These are phyloP conservation scores for Sporothrix variecibatus DNA, from an alignment of 2,329 filamentous ascomycete species.

Conservation along the genomic window DNA sequence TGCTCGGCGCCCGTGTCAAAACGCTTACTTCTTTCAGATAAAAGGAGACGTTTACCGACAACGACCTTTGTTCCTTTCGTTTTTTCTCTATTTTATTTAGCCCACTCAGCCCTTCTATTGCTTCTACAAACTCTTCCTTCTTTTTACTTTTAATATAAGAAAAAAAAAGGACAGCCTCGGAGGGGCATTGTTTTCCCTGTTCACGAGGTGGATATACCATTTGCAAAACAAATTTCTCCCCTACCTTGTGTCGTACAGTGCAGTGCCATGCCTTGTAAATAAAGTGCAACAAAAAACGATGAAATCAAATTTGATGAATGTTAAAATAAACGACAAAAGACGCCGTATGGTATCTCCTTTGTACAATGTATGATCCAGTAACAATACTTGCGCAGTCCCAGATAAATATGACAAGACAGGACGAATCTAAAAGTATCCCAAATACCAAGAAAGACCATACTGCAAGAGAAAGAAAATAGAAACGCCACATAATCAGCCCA, in stretches of 20 bases:
- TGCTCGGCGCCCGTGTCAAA: background rate
- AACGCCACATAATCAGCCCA: background rate
- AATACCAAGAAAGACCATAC: background rate
- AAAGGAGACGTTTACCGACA: background rate
- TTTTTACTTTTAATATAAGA: background rate
- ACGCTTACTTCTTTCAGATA: too few species aligned
- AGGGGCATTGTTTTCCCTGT: slow-evolving; percentile 9
- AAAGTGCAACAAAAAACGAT: background rate
- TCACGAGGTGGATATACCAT: slow-evolving; percentile 23
- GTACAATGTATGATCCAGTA: background rate
- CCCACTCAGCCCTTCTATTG: slow-evolving; percentile 27
- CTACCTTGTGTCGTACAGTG: background rate
- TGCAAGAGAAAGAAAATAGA: background rate
- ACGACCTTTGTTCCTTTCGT: slow-evolving; percentile 22
- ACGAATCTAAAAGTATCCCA: background rate
- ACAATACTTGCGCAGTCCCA: background rate
- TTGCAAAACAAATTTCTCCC: background rate
- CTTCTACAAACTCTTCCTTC: slow-evolving; percentile 19
- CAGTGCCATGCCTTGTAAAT: background rate
- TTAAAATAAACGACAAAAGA: background rate
- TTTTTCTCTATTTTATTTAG: slow-evolving; percentile 24
- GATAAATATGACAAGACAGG: background rate
- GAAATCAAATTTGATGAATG: background rate
- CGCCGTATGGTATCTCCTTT: background rate
- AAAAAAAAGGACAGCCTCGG: slow-evolving; percentile 10